Evolutionary conservation across 192 early-diverging fungal genomes (phyloP), one percentile per base, ranked within the genome.

Genomic region (Haplosporangium gracile): DNA sequence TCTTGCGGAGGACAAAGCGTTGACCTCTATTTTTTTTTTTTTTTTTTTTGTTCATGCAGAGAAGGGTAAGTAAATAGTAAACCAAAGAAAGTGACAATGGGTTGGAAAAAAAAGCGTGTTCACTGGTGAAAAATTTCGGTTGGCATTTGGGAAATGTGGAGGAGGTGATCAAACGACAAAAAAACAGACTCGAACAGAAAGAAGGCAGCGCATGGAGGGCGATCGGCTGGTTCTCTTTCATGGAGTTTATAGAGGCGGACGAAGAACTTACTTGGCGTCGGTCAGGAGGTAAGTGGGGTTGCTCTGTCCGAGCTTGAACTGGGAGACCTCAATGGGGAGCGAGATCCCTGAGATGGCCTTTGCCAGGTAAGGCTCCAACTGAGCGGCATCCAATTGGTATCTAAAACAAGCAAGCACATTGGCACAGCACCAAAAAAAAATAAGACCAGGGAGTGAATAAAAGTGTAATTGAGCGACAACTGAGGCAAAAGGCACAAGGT

Each of bases 221-320:
- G 43, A 2, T 45, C 43, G 43, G 13, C 43, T 13, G 43, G 43
- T 45, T 45, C 8, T 45, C 43, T 45, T 5, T 43, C 42, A 43
- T 13, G 11, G 0, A 1, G 10, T 9, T 11, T 13, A 45, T 11
- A 45, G 43, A 45, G 15, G 15, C 11, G 72, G 11, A 29, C 4
- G 26, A 47, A 26, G 29, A 72, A 10, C 91, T 74, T 91, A 94
- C 94, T 92, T 93, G 73, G 89, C 89, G 72, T 96, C 96, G 24
- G 89, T 92, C 51, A 99, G 83, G 57, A 97, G 91, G 76, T 97
- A 99, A 10, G 98, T 99, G 11, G 98, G 98, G 82, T 99, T 99
- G 86, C 95, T 96, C 80, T 98, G 97, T 1, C 98, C 98, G 10
- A 96, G 89, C 74, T 94, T 95, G 88, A 99, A 99, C 90, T 99